Evolutionary conservation across 2,329 filamentous ascomycete genomes (phyloP), one percentile per base, ranked within the genome.

Genomic region (Eurotiales sp.): DNA sequence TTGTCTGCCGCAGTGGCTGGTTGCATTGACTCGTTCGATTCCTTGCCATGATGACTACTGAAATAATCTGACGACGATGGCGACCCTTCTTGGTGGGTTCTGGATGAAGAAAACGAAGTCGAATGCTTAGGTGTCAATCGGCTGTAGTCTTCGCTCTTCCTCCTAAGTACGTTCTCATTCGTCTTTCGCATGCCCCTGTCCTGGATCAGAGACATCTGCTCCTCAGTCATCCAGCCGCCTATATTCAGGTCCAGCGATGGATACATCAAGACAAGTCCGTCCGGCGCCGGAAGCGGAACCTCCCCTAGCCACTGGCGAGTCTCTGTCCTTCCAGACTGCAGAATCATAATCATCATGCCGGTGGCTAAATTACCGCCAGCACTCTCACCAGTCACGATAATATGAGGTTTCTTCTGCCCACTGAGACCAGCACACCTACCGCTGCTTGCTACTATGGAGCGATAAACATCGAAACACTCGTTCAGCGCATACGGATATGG

Each of bases 201-300:
- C 58, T 90, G 85, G 56, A 99, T 95, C 55, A 99, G 74, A 0
- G 89, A 84, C 89, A 97, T 95, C 66, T 99, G 91, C 68, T 97
- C 92, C 61, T 97, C 92, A 0, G 89, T 91, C 91, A 99, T 97
- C 93, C 93, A 99, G 68, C 91, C 96, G 32, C 90, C 90, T 58
- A 97, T 97, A 63, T 95, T 96, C 87, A 97, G 90, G 63, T 97
- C 93, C 53, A 99, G 74, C 0, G 86, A 85, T 0, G 93, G 93
- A 62, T 99, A 99, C 53, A 95, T 84, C 44, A 96, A 77, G 0
- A 97, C 78, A 7, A 97, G 71, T 0, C 90, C 92, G 47, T 88
- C 86, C 0, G 93, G 93, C 0, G 81, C 66, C 0, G 90, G 86
- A 5, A 96, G 76, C 2, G 83, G 75, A 17, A 73, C 72, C 56